Evolutionary conservation across 768 basidiomycete species (phyloP), one percentile per base, ranked within the genome.

Genomic region (Epithele typhae): DNA sequence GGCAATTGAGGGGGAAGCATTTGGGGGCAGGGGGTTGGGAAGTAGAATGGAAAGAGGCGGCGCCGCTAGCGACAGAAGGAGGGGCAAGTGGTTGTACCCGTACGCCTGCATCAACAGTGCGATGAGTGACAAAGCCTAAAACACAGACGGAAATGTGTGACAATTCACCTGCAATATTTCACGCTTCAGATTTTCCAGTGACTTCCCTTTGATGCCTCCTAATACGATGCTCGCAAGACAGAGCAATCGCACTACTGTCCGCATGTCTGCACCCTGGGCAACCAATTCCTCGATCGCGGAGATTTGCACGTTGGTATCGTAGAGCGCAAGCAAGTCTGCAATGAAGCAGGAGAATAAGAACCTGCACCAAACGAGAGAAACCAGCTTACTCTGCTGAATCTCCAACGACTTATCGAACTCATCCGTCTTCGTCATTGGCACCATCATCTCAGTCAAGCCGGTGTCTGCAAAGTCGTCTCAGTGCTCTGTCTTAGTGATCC

Each of bases 361-460:
- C n/a, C n/a, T n/a, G n/a, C n/a, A 24, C 40, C 37, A 27, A 23
- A 18, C 15, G 34, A 35, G 27, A n/a, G 12, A 19, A 18, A 14
- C 32, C 23, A 8, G 19, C 79, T 60, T 59, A 92, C 93, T 98
- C 65, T 98, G 96, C 60, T 98, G 95, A 12, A 96, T 87, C 68
- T 98, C 94, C 9, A 99, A 72, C 10, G 84, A 87, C 59, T 83
- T 87, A 67, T 92, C 92, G 69, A 99, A 99, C 37, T 84, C 69
- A 33, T 95, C 88, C 12, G 88, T 87, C 43, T 80, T 74, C 1
- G 94, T 98, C 49, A 85, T 72, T 19, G 88, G 83, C 49, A 92
- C 81, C 35, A 99, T 74, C 61, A 92, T 70, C 67, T 98, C 96
- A n/a, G 92, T 94, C 37, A 99, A 62, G 24, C 87, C 87, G 46